Evolutionary conservation across 257 asterid species (phyloP).

Genomic region (Gardenia jasminoides): DNA sequence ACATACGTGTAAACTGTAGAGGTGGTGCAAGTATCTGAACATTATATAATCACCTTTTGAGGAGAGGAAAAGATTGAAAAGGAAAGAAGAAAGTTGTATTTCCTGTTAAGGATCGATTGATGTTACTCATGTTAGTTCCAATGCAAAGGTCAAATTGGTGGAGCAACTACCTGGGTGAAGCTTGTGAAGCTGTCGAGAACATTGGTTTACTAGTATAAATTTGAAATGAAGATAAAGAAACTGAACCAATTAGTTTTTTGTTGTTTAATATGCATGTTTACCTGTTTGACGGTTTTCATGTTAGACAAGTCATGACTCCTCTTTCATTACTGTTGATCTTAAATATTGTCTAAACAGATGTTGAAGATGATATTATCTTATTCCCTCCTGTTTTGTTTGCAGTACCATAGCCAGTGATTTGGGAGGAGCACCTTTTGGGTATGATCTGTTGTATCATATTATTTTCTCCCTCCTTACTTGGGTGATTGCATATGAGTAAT

Average conservation of each 20-base stretch:
- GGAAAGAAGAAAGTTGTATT: neutral
- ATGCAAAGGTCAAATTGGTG: neutral
- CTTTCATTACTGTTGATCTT: neutral
- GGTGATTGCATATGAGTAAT: no score
- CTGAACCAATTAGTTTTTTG: neutral
- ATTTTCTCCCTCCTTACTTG: neutral
- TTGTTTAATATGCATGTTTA: neutral
- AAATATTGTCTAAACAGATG: neutral
- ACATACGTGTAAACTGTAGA: neutral
- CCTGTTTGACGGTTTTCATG: neutral
- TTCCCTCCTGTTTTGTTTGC: conserved; percentile 29
- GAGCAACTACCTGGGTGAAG: neutral
- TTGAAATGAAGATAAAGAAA: neutral
- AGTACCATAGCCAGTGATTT: conserved; percentile 76
- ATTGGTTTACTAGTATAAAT: no score
- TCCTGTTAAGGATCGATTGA: neutral
- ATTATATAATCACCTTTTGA: no score
- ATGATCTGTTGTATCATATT: conserved; percentile 24
- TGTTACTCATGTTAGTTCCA: neutral
- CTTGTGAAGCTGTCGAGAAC: neutral
- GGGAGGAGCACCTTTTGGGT: conserved; percentile 97
- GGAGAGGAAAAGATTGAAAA: no score
- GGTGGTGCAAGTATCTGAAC: neutral
- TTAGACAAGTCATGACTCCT: neutral
- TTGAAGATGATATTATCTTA: neutral